Evolutionary conservation across 2,329 filamentous ascomycete genomes (phyloP).

Genomic region (Penicillium rolfsii): DNA sequence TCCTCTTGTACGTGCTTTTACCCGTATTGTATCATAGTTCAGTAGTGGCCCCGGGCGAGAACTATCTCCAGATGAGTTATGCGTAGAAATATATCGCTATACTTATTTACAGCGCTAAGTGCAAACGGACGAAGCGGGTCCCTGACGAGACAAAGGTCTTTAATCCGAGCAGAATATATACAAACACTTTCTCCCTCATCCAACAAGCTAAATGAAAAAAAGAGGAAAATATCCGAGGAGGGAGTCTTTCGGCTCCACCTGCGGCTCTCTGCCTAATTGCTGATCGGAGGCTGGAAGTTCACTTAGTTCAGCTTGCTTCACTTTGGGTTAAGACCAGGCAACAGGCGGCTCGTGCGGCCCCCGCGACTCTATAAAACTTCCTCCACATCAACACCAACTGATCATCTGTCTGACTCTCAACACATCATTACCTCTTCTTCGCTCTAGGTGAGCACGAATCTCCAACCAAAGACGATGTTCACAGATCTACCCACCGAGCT

Average conservation of each 20-base stretch:
- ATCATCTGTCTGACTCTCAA: background rate
- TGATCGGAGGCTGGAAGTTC: background rate
- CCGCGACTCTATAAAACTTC: slow-evolving; percentile 8
- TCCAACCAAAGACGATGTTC: slow-evolving; percentile 30
- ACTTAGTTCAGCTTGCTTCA: background rate
- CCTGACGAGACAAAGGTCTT: background rate
- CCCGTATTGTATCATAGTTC: background rate
- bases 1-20: background rate
- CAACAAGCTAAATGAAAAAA: background rate
- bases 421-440: background rate
- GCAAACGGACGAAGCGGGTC: background rate
- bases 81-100: too few relatives aligned
- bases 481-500: slow-evolving; percentile 45
- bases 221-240: background rate
- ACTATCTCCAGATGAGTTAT: background rate
- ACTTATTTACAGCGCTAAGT: background rate
- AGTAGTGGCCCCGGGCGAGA: background rate
- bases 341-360: slow-evolving; percentile 7
- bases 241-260: background rate
- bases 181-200: background rate
- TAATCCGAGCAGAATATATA: background rate
- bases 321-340: slow-evolving; percentile 3
- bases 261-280: slow-evolving; percentile 1
- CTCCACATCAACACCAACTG: background rate
- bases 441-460: background rate